Evolutionary conservation across 768 basidiomycete genomes (phyloP), one percentile per base, ranked within the genome.

Genomic region (Mycena belliarum): DNA sequence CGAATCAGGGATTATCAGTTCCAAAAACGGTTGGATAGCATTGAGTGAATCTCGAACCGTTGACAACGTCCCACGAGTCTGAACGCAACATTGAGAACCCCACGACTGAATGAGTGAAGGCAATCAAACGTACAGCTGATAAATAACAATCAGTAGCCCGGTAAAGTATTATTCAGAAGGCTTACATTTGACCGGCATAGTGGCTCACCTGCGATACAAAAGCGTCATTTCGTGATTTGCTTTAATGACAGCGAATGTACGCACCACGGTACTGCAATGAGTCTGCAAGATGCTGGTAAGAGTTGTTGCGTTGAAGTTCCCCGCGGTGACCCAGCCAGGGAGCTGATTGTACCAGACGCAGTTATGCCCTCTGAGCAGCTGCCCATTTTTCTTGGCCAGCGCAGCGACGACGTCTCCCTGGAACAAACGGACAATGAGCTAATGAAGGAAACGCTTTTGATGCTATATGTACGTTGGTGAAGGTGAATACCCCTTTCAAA

Each of bases 261-360:
- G 46, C 4, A 83, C 80, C 20, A 82, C 68, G 6, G 79, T 81
- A 28, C 71, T 65, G 56, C 79, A 78, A 63, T 85, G 83, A 26
- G 71, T 79, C 55, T 76, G 65, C 40, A 85, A 69, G 52, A 83
- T 78, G 37, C 71, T 73, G 12, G 73, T 72, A 25, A 82, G 69
- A 6, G 75, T 75, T 0, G 69, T 71, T 18, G 75, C 75, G 54
- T 75, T 73, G 65, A 79, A 82, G 44, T 67, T 69, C 12, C 76
- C 77, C 37, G 72, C 65, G 1, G 76, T 69, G 4, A 83, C 80
- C 81, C 81, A 83, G 68, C 65, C 70, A 10, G 81, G 79, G 6
- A 84, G 75, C 66, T 85, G 82, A 52, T 72, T 79, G 66, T 83
- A 70, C 80, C 80, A 82, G 29, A 81, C 79, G 29, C 74, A 78